These are phyloP conservation scores for Rhizomucor miehei DNA, from an alignment of 371 early-diverging fungal genomes.

Conservation along the genomic window DNA sequence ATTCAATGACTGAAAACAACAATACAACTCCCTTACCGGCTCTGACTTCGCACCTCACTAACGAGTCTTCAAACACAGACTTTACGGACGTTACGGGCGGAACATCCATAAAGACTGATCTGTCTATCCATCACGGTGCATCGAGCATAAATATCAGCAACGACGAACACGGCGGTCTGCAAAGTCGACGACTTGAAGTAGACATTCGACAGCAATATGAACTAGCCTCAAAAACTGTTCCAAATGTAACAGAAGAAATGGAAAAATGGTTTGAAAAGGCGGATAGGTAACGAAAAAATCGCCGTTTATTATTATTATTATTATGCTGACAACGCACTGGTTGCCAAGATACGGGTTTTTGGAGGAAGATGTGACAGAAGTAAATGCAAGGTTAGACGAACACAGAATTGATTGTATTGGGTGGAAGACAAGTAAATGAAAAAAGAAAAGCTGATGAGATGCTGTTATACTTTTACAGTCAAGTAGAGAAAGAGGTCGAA, in stretches of 20 bases:
- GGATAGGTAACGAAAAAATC: conserved; percentile 30
- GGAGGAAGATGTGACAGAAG: conserved; percentile 11
- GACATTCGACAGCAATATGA: conserved; percentile 14
- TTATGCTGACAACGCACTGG: not conserved
- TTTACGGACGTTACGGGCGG: conserved; percentile 8
- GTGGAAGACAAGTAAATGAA: not conserved
- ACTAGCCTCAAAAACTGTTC: conserved; percentile 8
- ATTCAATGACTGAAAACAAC: too few relatives aligned
- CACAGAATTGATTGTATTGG: too few relatives aligned
- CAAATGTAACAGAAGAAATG: conserved; percentile 42
- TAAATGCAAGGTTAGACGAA: conserved; percentile 13
- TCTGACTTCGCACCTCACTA: conserved; percentile 6
- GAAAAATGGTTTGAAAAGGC: conserved; percentile 49
- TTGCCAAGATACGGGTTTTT: conserved; percentile 46
- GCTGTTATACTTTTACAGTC: not conserved
- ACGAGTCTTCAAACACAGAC: conserved; percentile 13
- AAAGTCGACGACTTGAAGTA: conserved; percentile 1
- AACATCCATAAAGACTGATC: conserved; percentile 13
- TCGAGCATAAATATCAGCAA: not conserved
- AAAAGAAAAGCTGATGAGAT: not conserved
- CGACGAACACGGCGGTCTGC: not conserved
- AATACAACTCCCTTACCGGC: not conserved
- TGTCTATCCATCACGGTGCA: not conserved
- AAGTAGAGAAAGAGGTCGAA: conserved; percentile 36
- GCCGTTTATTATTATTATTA: not conserved